Conservation (phyloP, 2,329 filamentous ascomycete species). For the Diplodia mutila region DNA sequence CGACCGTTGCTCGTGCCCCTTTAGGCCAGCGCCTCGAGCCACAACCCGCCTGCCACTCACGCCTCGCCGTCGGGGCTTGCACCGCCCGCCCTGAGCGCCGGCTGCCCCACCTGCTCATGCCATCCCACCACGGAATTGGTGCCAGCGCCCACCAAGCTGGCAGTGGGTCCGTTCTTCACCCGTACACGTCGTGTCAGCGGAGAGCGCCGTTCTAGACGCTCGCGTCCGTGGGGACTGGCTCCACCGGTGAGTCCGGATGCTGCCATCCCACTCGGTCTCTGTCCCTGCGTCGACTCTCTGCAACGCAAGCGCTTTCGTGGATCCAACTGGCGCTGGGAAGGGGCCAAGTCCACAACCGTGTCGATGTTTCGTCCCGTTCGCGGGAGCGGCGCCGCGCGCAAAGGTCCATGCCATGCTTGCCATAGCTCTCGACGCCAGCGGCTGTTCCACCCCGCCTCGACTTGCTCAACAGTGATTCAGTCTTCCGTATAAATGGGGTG, state of each 20-base stretch:
- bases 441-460: background rate
- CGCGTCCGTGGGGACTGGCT: slow-evolving; percentile 8
- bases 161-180: slow-evolving; percentile 10
- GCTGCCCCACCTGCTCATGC: slow-evolving; percentile 18
- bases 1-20: slow-evolving; percentile 8
- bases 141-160: slow-evolving; percentile 6
- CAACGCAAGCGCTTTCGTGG: slow-evolving; percentile 20
- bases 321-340: slow-evolving; percentile 11
- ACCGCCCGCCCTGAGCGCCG: slow-evolving; percentile 12
- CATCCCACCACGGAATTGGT: slow-evolving; percentile 1
- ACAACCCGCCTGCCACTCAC: slow-evolving; percentile 2
- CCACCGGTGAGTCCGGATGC: slow-evolving; percentile 15
- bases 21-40: slow-evolving; percentile 6
- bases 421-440: background rate
- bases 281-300: slow-evolving; percentile 10
- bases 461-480: background rate
- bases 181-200: slow-evolving; percentile 20
- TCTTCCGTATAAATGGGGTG: slow-evolving; percentile 14
- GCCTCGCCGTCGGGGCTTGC: background rate
- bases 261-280: slow-evolving; percentile 2
- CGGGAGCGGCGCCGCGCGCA: slow-evolving; percentile 9
- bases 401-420: background rate
- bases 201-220: slow-evolving; percentile 22
- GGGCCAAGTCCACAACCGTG: slow-evolving; percentile 15
- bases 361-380: slow-evolving; percentile 1